Base-by-base conservation (phyloP, 2,329 filamentous ascomycete species). In the Exophiala alcalophila region DNA sequence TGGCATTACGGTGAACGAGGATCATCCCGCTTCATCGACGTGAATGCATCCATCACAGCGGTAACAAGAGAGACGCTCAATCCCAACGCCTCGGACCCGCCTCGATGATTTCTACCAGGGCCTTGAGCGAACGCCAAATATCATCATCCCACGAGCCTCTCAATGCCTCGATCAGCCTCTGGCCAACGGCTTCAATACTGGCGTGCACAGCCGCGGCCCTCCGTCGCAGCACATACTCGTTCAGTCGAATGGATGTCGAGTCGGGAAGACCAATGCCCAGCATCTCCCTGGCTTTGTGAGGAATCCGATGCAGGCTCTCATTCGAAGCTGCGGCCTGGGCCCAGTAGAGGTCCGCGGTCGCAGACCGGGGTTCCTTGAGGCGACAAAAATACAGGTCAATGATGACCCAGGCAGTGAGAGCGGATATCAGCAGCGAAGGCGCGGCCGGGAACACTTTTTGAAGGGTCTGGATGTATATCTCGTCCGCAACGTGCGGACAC, bases 351-450 rank as follows among this genome's bases (percentile, higher is more conserved):
- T 46, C 36, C 20, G 31, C 36, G 4, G 43, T 19, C 10, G 20
- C 15, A n/a, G n/a, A n/a, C 19, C 18, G 29, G 15, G 41, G 38
- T 6, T 26, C 39, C 11, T 39, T 37, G 12, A 45, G 14, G 10
- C 33, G 27, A 19, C 33, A 33, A 20, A 52, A 47, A 23, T 51
- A 50, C n/a, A 49, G 12, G 28, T 55, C 53, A 10, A 56, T 23
- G 4, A 54, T 28, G 7, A 56, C 39, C 49, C 51, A 56, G 12
- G 51, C 53, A 10, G 44, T 42, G 7, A 55, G 40, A n/a, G 41
- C 40, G 2, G 45, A 50, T 4, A 54, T 20, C 9, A 49, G 29
- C 7, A 37, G 24, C 4, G 21, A 15, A 4, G 40, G 30, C 10
- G 43, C 45, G 6, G 26, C 21, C 3, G 50, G 50, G 27, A 55